Conservation (phyloP, 139 green algal species). For the Marvania coccoides region DNA sequence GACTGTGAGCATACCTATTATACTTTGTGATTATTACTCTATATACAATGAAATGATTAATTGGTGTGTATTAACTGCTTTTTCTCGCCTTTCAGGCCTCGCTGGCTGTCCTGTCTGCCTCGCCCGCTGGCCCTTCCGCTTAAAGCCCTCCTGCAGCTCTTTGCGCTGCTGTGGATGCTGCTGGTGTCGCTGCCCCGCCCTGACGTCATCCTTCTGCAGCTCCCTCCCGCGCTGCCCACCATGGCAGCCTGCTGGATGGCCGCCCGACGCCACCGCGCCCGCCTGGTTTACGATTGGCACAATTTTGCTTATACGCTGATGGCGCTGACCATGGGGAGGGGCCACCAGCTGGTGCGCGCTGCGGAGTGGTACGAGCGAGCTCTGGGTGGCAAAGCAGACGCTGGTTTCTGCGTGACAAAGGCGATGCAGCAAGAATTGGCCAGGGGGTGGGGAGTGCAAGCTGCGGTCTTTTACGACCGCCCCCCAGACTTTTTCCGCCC, state of each 20-base stretch:
- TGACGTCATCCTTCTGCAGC: constrained; percentile 66
- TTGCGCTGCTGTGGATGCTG: constrained; percentile 53
- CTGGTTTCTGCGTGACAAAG: constrained; percentile 77
- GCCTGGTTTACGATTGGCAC: constrained; percentile 92
- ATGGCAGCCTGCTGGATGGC: constrained; percentile 68
- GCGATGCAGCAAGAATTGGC: constrained; percentile 76
- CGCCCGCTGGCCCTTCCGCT: constrained; percentile 39
- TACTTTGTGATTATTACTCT: neutral
- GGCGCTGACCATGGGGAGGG: constrained; percentile 47
- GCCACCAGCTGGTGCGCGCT: constrained; percentile 43
- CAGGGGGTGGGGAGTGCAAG: constrained; percentile 53
- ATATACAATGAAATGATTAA: neutral
- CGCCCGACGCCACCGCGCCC: constrained; percentile 39
- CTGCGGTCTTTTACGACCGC: constrained; percentile 84
- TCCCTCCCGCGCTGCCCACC: constrained; percentile 83
- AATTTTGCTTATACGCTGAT: constrained; percentile 92
- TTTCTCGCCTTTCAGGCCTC: constrained; percentile 1
- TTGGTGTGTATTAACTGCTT: neutral
- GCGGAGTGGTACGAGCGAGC: constrained; percentile 52
- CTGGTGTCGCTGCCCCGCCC: constrained; percentile 44
- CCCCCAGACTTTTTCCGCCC: constrained; percentile 66
- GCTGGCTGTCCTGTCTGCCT: constrained; percentile 34
- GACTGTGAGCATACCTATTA: constrained; percentile 15
- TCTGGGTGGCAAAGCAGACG: constrained; percentile 38
- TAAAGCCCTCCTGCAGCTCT: constrained; percentile 59